These are phyloP conservation scores for Debaryomyces hansenii DNA, from an alignment of 805 yeast species.

Conservation along the genomic window DNA sequence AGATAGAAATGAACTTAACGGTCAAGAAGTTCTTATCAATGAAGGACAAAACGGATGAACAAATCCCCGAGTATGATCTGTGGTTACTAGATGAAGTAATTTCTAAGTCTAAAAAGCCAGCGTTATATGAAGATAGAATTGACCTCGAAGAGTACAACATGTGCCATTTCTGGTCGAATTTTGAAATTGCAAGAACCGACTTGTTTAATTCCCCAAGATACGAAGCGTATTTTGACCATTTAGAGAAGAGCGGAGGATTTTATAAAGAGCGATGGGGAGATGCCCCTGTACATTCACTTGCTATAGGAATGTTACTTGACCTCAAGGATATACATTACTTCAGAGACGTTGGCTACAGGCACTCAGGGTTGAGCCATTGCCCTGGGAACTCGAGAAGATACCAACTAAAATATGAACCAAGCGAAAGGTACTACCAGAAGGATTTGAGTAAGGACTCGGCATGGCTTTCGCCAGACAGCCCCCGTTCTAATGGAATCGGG, in stretches of 20 bases:
- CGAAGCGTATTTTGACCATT: constrained; percentile 60
- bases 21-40: constrained; percentile 20
- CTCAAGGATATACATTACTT: constrained; percentile 80
- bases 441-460: constrained; percentile 28
- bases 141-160: constrained; percentile 69
- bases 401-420: constrained; percentile 48
- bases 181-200: constrained; percentile 85
- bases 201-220: constrained; percentile 68
- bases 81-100: constrained; percentile 38
- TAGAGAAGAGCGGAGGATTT: constrained; percentile 80
- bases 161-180: constrained; percentile 92
- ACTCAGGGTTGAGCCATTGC: constrained; percentile 80
- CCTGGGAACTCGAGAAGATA: constrained; percentile 55
- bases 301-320: constrained; percentile 72
- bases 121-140: constrained; percentile 52
- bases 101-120: constrained; percentile 32
- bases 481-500: constrained; percentile 58
- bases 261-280: constrained; percentile 96
- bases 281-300: constrained; percentile 91
- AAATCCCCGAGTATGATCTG: constrained; percentile 22
- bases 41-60: constrained; percentile 22
- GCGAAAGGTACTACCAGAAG: constrained; percentile 23
- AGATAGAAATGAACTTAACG: constrained; percentile 28
- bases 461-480: constrained; percentile 30
- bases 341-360: constrained; percentile 88